Evolutionary conservation across 768 basidiomycete genomes (phyloP).

Genomic region (Psilocybe cubensis): DNA sequence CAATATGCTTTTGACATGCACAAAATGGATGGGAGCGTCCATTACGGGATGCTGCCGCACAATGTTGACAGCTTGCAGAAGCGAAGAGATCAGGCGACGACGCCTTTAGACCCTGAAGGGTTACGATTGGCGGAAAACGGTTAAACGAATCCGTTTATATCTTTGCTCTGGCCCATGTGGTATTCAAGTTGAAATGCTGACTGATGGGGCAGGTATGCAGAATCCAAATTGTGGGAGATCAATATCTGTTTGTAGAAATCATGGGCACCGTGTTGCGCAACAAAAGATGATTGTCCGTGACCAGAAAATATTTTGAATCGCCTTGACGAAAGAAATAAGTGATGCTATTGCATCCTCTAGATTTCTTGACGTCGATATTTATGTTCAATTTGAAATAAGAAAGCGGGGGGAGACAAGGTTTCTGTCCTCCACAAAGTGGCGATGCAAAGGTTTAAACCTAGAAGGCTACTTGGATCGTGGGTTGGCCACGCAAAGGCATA

Average conservation of each 20-base stretch:
- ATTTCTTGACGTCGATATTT: too few relatives aligned
- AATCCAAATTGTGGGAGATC: neutral
- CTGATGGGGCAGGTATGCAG: neutral
- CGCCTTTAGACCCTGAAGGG: neutral
- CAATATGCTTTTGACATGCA: neutral
- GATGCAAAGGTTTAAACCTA: neutral
- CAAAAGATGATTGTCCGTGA: neutral
- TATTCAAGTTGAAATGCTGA: neutral
- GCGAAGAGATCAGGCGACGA: neutral
- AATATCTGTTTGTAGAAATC: neutral
- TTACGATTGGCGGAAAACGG: constrained; percentile 1
- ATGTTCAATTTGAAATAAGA: neutral
- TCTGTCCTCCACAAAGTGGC: neutral
- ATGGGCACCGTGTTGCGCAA: neutral
- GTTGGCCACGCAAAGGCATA: neutral
- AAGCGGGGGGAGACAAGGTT: neutral
- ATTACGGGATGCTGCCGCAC: constrained; percentile 5
- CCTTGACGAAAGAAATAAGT: too few relatives aligned
- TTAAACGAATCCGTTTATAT: neutral
- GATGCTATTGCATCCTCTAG: too few relatives aligned
- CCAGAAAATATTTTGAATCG: too few relatives aligned
- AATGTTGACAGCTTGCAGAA: neutral
- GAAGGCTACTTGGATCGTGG: neutral
- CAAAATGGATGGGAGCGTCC: neutral
- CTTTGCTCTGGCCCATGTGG: neutral